phyloP scores from a whole-genome alignment of 805 yeast species.

The Candida hungchunana region DNA sequence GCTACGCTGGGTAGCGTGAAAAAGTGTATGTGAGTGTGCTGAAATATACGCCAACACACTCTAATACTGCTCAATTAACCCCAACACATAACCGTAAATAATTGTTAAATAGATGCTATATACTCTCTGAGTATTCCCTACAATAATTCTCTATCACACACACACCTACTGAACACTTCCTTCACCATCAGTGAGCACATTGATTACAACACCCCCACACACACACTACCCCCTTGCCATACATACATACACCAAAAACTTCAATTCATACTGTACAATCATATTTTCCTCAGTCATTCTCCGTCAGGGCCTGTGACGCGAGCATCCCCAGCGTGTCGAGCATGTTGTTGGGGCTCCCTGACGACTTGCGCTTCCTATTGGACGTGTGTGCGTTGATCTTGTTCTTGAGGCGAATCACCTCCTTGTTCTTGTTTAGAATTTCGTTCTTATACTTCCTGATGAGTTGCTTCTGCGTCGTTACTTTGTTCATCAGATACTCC shows the following conservation, averaged over 20 bases:
- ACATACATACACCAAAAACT: too few species aligned
- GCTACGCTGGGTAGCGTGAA: not conserved
- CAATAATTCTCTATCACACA: too few species aligned
- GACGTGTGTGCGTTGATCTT: constrained; percentile 9
- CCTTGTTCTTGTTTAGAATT: constrained; percentile 40
- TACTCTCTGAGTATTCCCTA: too few species aligned
- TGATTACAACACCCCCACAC: too few species aligned
- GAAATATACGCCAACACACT: not conserved
- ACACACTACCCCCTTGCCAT: too few species aligned
- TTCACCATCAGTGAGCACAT: too few species aligned
- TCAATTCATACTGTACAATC: too few species aligned
- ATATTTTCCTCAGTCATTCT: too few species aligned
- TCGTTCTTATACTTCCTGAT: constrained; percentile 42
- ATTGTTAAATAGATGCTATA: too few species aligned
- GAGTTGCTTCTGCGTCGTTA: constrained; percentile 38
- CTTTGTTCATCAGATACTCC: constrained; percentile 33
- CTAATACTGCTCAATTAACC: too few species aligned
- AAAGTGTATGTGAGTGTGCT: not conserved
- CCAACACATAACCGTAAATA: too few species aligned
- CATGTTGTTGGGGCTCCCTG: constrained; percentile 25
- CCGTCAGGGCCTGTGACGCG: constrained; percentile 49
- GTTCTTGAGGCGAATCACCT: constrained; percentile 36
- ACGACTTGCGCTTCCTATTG: constrained; percentile 14
- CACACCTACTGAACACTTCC: too few species aligned
- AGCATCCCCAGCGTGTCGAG: constrained; percentile 48